Conservation (phyloP, 2,329 filamentous ascomycete genomes). For the Exophiala sideris region DNA sequence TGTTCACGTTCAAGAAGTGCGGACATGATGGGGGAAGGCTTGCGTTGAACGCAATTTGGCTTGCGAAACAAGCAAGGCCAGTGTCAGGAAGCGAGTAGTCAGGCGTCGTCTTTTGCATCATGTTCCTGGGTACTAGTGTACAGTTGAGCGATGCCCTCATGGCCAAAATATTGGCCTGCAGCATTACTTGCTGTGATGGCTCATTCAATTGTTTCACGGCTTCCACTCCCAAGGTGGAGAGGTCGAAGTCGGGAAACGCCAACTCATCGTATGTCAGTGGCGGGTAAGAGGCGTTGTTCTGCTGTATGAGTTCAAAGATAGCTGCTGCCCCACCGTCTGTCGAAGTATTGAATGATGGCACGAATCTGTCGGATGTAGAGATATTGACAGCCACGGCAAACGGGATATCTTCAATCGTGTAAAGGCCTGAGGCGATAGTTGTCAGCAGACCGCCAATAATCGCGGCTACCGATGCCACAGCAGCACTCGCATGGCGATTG, state of each 20-base stretch:
- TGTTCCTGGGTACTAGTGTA: background rate
- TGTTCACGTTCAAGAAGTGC: background rate
- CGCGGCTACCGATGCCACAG: conserved; percentile 19
- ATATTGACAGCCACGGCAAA: too few species aligned
- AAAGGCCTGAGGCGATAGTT: conserved; percentile 31
- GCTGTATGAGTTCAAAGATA: conserved; percentile 7
- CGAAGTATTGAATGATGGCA: background rate
- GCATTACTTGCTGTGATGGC: background rate
- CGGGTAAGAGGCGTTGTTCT: conserved; percentile 13
- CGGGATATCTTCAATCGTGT: conserved; percentile 20
- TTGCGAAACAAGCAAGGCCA: too few species aligned
- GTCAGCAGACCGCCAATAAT: conserved; percentile 23
- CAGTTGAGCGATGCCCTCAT: conserved; percentile 5
- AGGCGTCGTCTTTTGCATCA: background rate
- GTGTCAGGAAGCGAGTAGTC: too few species aligned
- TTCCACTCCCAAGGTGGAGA: background rate
- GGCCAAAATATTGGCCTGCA: background rate
- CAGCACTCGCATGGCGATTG: background rate
- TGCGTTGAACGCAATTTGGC: background rate
- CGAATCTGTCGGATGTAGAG: conserved; percentile 26
- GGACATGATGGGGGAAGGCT: background rate
- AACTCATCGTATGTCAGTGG: conserved; percentile 13
- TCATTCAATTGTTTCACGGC: background rate
- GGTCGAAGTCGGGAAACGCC: conserved; percentile 6
- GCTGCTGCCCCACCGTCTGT: conserved; percentile 9